phyloP scores from a whole-genome alignment of 805 yeast genomes.

The Debaryomyces prosopidis region DNA sequence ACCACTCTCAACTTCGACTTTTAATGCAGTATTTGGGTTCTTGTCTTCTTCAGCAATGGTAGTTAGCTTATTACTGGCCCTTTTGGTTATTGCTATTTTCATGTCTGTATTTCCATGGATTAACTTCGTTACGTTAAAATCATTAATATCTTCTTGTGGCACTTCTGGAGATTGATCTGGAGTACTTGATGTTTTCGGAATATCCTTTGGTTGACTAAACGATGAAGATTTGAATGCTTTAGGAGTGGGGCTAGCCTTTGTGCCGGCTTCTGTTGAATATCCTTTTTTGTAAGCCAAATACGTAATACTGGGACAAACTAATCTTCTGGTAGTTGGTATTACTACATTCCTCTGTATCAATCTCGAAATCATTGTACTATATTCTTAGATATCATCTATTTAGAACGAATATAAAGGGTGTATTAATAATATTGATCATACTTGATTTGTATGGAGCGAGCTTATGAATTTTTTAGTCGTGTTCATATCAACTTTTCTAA shows the following conservation, averaged over 20 bases:
- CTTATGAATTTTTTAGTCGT: no score
- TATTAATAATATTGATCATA: background rate
- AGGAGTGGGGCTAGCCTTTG: conserved; percentile 4
- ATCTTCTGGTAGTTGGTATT: background rate
- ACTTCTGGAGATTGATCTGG: conserved; percentile 8
- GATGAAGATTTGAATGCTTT: conserved; percentile 28
- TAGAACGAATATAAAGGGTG: background rate
- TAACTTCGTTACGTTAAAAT: conserved; percentile 33
- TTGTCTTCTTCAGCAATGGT: conserved; percentile 52
- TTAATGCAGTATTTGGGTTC: conserved; percentile 61
- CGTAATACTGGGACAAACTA: background rate
- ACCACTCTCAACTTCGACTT: conserved; percentile 86
- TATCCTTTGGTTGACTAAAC: conserved; percentile 28
- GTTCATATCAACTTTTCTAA: conserved; percentile 5
- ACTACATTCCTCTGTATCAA: background rate
- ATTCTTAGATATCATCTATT: background rate
- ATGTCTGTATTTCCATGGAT: conserved; percentile 36
- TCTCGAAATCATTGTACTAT: conserved; percentile 1
- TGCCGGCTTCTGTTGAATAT: background rate
- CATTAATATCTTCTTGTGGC: conserved; percentile 24
- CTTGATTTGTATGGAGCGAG: no score
- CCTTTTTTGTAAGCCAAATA: background rate
- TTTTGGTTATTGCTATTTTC: conserved; percentile 46
- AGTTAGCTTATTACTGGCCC: conserved; percentile 54
- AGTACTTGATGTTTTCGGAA: conserved; percentile 8